phyloP scores from a whole-genome alignment of 163 green algal genomes.

The Prototheca cutis region DNA sequence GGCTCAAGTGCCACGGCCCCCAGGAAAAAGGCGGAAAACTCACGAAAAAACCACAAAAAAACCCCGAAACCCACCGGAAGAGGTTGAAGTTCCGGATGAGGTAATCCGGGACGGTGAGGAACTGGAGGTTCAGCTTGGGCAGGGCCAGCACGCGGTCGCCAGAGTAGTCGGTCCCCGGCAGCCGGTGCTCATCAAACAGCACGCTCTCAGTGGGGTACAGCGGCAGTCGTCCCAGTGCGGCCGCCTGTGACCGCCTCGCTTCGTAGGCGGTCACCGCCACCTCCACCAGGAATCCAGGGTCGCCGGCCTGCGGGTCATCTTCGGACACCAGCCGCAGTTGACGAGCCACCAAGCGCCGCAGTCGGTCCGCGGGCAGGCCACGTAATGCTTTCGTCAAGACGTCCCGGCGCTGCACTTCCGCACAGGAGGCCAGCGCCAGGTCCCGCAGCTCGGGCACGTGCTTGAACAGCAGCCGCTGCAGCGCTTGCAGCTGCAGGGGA shows the following conservation, averaged over 20 bases:
- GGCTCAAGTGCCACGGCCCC: too few species aligned
- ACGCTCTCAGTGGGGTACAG: slow-evolving; percentile 92
- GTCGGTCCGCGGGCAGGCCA: neutral
- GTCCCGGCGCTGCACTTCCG: slow-evolving; percentile 9
- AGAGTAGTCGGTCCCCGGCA: slow-evolving; percentile 39
- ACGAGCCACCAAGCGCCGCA: slow-evolving; percentile 36
- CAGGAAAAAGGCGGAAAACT: slow-evolving; percentile 8
- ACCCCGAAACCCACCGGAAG: slow-evolving; percentile 39
- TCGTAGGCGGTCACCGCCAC: slow-evolving; percentile 73
- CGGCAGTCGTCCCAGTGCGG: slow-evolving; percentile 81
- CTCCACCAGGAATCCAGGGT: slow-evolving; percentile 66
- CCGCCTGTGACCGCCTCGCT: slow-evolving; percentile 51
- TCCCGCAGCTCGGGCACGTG: slow-evolving; percentile 65
- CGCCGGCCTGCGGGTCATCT: slow-evolving; percentile 56
- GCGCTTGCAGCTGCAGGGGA: slow-evolving; percentile 28
- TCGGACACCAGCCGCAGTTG: slow-evolving; percentile 67
- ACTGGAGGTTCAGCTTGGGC: slow-evolving; percentile 98
- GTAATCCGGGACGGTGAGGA: slow-evolving; percentile 92
- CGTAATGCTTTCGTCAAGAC: neutral
- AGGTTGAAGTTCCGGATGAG: slow-evolving; percentile 95
- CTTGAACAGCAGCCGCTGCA: slow-evolving; percentile 91
- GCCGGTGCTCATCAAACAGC: slow-evolving; percentile 81
- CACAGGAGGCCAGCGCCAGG: slow-evolving; percentile 69
- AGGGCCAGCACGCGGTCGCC: slow-evolving; percentile 59
- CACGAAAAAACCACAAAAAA: neutral